These are phyloP conservation scores for Amylocystis lapponica DNA, from an alignment of 768 basidiomycete genomes.

Conservation along the genomic window DNA sequence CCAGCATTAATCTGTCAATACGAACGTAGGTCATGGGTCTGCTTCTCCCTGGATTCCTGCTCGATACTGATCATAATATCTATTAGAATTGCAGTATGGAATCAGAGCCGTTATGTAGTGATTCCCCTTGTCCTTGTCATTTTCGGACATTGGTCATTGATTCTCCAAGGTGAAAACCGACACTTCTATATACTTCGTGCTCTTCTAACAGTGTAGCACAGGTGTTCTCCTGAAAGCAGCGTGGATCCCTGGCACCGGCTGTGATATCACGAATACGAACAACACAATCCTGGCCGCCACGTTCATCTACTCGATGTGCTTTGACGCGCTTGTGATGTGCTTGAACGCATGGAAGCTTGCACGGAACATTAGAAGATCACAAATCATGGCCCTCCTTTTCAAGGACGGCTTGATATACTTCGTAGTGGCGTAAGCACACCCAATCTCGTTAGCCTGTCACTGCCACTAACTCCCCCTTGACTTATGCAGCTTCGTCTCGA, in stretches of 20 bases:
- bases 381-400: constrained; percentile 60
- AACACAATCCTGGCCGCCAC: constrained; percentile 61
- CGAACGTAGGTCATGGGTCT: constrained; percentile 40
- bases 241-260: constrained; percentile 47
- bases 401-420: constrained; percentile 71
- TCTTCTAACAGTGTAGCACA: constrained; percentile 23
- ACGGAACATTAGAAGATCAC: constrained; percentile 29
- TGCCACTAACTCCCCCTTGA: background rate
- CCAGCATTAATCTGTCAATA: constrained; percentile 43
- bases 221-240: constrained; percentile 54
- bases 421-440: constrained; percentile 55
- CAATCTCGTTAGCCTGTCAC: background rate
- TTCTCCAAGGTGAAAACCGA: constrained; percentile 47
- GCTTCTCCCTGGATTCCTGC: too few relatives aligned
- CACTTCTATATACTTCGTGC: too few relatives aligned
- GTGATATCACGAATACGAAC: constrained; percentile 53
- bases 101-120: constrained; percentile 48
- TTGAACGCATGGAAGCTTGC: constrained; percentile 57
- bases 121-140: constrained; percentile 46
- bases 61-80: background rate
- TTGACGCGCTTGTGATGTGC: constrained; percentile 56
- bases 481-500: constrained; percentile 38
- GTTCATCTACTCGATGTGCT: constrained; percentile 74
- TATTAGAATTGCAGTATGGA: constrained; percentile 59
- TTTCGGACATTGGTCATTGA: constrained; percentile 66